phyloP scores from a whole-genome alignment of 2,329 filamentous ascomycete species.

The Colletotrichum truncatum region DNA sequence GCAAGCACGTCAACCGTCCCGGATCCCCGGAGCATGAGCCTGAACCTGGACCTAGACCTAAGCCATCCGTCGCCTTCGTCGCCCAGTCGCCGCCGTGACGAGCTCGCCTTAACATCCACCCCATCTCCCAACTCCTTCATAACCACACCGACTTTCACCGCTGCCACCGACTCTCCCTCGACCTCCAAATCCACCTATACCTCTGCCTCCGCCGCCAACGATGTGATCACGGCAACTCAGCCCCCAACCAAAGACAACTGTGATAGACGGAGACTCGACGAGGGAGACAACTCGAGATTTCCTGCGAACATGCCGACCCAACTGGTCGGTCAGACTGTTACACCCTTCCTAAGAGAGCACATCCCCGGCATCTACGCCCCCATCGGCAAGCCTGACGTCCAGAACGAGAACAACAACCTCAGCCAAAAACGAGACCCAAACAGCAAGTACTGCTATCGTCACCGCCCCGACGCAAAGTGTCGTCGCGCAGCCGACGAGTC shows the following conservation, averaged over 20 bases:
- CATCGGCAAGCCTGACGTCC: constrained; percentile 66
- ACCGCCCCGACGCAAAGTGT: constrained; percentile 93
- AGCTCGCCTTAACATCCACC: constrained; percentile 5
- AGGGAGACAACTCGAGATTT: constrained; percentile 58
- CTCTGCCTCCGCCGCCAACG: neutral
- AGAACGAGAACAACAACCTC: constrained; percentile 45
- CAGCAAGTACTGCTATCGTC: constrained; percentile 95
- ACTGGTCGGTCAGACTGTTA: constrained; percentile 80
- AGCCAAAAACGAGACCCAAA: constrained; percentile 62
- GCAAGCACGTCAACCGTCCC: constrained; percentile 29
- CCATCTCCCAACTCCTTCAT: constrained; percentile 23
- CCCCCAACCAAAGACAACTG: constrained; percentile 52
- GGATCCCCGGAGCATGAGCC: constrained; percentile 26
- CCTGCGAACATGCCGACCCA: constrained; percentile 67
- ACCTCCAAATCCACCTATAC: neutral
- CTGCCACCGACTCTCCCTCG: neutral
- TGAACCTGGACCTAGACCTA: constrained; percentile 3
- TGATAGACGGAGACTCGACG: constrained; percentile 59
- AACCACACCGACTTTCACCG: constrained; percentile 24
- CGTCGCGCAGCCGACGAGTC: constrained; percentile 91
- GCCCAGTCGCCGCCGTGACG: constrained; percentile 22
- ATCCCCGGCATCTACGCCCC: constrained; percentile 91
- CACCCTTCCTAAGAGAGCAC: constrained; percentile 89
- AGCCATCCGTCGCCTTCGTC: constrained; percentile 1
- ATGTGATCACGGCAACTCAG: constrained; percentile 23